Evolutionary conservation across 805 yeast genomes (phyloP).

Genomic region (Zygotorulaspora danielsina): DNA sequence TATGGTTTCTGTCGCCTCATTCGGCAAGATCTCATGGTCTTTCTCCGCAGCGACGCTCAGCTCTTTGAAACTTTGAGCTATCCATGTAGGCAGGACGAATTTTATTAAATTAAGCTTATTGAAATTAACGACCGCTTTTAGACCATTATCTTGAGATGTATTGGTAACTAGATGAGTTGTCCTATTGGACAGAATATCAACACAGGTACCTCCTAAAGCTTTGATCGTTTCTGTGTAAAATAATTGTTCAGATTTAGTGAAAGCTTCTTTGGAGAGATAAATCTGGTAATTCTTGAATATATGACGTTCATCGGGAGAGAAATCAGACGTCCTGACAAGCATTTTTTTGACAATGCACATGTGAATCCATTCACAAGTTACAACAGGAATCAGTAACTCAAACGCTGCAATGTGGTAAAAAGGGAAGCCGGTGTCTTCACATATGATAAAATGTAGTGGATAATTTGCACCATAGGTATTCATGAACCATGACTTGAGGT

Average conservation of each 20-base stretch:
- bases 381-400: constrained; percentile 33
- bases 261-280: constrained; percentile 41
- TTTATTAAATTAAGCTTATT: constrained; percentile 42
- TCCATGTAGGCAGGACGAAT: constrained; percentile 75
- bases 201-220: constrained; percentile 73
- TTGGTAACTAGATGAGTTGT: constrained; percentile 76
- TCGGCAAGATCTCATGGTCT: constrained; percentile 46
- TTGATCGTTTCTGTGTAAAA: constrained; percentile 53
- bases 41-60: constrained; percentile 48
- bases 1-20: constrained; percentile 12
- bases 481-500: constrained; percentile 16
- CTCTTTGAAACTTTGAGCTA: constrained; percentile 60
- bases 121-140: constrained; percentile 46
- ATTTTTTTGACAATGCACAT: constrained; percentile 21
- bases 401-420: constrained; percentile 29
- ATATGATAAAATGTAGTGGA: constrained; percentile 25
- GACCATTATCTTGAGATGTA: constrained; percentile 54
- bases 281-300: constrained; percentile 60
- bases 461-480: constrained; percentile 13
- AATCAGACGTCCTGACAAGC: constrained; percentile 34
- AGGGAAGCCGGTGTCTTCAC: constrained; percentile 23
- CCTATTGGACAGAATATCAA: constrained; percentile 55
- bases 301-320: constrained; percentile 66
- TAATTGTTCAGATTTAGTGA: constrained; percentile 61
- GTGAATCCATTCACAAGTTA: constrained; percentile 27